phyloP scores from a whole-genome alignment of 1,284 basidiomycete genomes.

The Hemileia vastatrix region DNA sequence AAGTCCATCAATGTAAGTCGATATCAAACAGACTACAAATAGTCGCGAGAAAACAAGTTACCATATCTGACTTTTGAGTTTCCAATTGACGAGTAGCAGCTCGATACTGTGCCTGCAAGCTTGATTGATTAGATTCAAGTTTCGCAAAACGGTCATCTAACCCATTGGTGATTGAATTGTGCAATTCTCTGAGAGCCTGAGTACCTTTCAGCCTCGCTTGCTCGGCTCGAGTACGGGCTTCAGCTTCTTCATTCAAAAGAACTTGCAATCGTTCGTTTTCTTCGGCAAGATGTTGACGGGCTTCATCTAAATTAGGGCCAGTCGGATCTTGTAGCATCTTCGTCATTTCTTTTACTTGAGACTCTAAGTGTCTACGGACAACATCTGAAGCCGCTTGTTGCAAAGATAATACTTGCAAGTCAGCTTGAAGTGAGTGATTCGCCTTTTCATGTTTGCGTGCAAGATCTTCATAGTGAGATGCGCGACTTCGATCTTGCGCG shows the following conservation, averaged over 20 bases:
- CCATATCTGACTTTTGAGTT: slow-evolving; percentile 10
- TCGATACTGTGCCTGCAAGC: slow-evolving; percentile 15
- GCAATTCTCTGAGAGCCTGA: slow-evolving; percentile 20
- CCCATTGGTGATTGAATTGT: slow-evolving; percentile 23
- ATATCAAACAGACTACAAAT: too few relatives aligned
- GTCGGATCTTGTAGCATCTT: slow-evolving; percentile 55
- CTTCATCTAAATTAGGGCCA: slow-evolving; percentile 57
- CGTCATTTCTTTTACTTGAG: slow-evolving; percentile 55
- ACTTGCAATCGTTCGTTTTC: slow-evolving; percentile 55
- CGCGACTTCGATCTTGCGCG: slow-evolving; percentile 31
- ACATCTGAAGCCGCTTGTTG: slow-evolving; percentile 60
- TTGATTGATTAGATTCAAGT: slow-evolving; percentile 21
- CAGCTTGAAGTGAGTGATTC: slow-evolving; percentile 33
- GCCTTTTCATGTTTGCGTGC: slow-evolving; percentile 22
- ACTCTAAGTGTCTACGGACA: slow-evolving; percentile 58
- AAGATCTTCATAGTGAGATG: slow-evolving; percentile 35
- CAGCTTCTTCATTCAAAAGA: slow-evolving; percentile 56
- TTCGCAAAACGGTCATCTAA: slow-evolving; percentile 45
- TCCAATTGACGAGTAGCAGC: slow-evolving; percentile 13
- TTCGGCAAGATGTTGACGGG: slow-evolving; percentile 52
- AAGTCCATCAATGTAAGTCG: too few relatives aligned
- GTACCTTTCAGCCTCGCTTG: slow-evolving; percentile 20
- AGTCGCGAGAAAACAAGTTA: too few relatives aligned
- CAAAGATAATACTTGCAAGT: slow-evolving; percentile 59
- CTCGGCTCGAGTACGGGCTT: slow-evolving; percentile 24